Percentiles rank a stretch among this genome's conserved stretches.
Conservation (phyloP, 441 rosid species). For the Arabidopsis hybrid region DNA sequence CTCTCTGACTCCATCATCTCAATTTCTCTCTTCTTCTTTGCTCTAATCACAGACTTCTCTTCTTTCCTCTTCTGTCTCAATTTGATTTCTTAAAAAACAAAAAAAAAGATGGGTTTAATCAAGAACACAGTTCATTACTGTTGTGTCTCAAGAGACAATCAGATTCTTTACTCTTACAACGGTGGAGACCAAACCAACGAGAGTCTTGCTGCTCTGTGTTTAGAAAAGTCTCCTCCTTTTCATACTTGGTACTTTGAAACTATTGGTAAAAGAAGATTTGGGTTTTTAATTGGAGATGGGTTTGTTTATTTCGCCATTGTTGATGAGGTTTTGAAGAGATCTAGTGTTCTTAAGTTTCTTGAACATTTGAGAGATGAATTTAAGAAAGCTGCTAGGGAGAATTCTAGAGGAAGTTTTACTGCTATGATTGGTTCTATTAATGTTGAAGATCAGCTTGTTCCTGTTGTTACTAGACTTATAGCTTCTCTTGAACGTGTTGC, state of each 20-base stretch:
- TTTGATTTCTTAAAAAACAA: slow-evolving; percentile 12
- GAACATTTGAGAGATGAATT: slow-evolving; percentile 78
- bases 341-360: slow-evolving; percentile 62
- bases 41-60: slow-evolving; percentile 47
- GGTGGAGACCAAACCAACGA: slow-evolving; percentile 66
- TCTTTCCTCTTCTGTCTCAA: slow-evolving; percentile 44
- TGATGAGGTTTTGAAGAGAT: slow-evolving; percentile 60
- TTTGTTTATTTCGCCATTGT: slow-evolving; percentile 72
- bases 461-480: slow-evolving; percentile 66
- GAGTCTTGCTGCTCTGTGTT: slow-evolving; percentile 58
- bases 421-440: slow-evolving; percentile 53
- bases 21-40: slow-evolving; percentile 45
- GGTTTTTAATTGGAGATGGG: slow-evolving; percentile 76
- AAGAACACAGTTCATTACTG: slow-evolving; percentile 70
- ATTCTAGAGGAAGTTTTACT: slow-evolving; percentile 65
- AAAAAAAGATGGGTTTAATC: slow-evolving; percentile 34
- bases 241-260: slow-evolving; percentile 92
- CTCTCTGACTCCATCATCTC: slow-evolving; percentile 49
- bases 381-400: slow-evolving; percentile 60
- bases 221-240: slow-evolving; percentile 69
- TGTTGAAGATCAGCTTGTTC: slow-evolving; percentile 72
- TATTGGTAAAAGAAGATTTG: slow-evolving; percentile 56
- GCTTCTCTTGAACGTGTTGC: slow-evolving; percentile 71
- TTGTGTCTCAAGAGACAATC: slow-evolving; percentile 65
- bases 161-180: slow-evolving; percentile 59